Base-by-base conservation (phyloP, 106 monocot species). In the Posidonia australis region DNA sequence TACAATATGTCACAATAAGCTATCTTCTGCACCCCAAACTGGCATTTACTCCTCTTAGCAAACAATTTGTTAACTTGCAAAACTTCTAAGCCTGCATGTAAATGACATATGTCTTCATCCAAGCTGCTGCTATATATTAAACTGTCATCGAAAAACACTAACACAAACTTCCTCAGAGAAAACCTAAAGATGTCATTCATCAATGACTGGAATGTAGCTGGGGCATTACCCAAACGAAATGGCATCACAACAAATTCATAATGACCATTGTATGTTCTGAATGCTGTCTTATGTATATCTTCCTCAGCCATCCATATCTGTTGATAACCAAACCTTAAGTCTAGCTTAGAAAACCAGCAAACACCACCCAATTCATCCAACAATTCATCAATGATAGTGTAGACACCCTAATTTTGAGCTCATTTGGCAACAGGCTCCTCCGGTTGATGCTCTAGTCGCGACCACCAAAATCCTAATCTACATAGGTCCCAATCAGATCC, bases 1-100 rank as follows among this genome's bases (percentile, higher is more conserved):
- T n/a, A 77, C 53, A 0, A 72, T 17, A 30, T 72, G 72, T 0
- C 72, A 72, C 10, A 77, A 9, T 67, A 77, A n/a, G 19, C 10
- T 1, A 70, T 7, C 13, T 20, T 12, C 5, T 58, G 5, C 6
- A 31, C 13, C 11, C 42, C 55, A 43, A 56, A 57, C 0, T 23
- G 10, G n/a, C n/a, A n/a, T n/a, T n/a, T n/a, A n/a, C n/a, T n/a
- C n/a, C n/a, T n/a, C n/a, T n/a, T n/a, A n/a, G 28, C 51, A 30
- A 54, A 54, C 7, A 67, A 28, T 10, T 52, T 9, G 54, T 68
- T 4, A 56, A 13, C 2, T 3, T 41, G 31, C 14, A 68, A 30
- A 11, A 56, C 2, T 16, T 19, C 11, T 2, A 61, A 9, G 12
- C 6, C 16, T 30, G 16, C 14, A 9, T 36, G 28, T 4, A 69